These are phyloP conservation scores for Dicorynia guianensis DNA, from an alignment of 306 rosid genomes.

Conservation along the genomic window DNA sequence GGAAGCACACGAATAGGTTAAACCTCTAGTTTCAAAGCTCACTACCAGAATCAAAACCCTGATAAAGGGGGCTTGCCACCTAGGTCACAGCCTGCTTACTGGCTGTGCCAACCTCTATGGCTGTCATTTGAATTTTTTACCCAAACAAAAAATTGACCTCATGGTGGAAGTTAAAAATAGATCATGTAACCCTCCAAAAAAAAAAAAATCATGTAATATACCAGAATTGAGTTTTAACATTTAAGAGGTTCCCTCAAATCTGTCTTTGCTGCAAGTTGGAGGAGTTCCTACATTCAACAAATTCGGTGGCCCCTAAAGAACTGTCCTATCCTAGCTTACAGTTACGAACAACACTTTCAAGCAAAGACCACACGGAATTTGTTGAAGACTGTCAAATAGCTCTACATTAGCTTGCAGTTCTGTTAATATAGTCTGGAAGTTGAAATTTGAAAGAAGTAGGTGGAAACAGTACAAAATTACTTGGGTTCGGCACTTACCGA, in stretches of 20 bases:
- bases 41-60: too few species aligned
- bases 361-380: not conserved
- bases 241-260: not conserved
- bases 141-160: not conserved
- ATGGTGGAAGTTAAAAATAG: not conserved
- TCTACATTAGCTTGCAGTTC: not conserved
- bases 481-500: conserved; percentile 54
- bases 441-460: not conserved
- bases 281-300: not conserved
- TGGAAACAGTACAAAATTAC: not conserved
- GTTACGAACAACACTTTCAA: not conserved
- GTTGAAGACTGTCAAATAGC: not conserved
- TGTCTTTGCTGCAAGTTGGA: not conserved
- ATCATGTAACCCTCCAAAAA: too few species aligned
- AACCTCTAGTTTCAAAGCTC: too few species aligned
- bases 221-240: not conserved
- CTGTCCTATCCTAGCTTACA: not conserved
- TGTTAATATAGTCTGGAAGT: not conserved
- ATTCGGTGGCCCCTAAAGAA: not conserved
- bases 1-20: too few species aligned
- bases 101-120: too few species aligned
- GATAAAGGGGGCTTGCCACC: too few species aligned
- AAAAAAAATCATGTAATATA: not conserved
- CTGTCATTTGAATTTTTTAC: too few species aligned
- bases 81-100: too few species aligned